Conservation (phyloP, 345 rosid species). For the Boechera retrofracta region DNA sequence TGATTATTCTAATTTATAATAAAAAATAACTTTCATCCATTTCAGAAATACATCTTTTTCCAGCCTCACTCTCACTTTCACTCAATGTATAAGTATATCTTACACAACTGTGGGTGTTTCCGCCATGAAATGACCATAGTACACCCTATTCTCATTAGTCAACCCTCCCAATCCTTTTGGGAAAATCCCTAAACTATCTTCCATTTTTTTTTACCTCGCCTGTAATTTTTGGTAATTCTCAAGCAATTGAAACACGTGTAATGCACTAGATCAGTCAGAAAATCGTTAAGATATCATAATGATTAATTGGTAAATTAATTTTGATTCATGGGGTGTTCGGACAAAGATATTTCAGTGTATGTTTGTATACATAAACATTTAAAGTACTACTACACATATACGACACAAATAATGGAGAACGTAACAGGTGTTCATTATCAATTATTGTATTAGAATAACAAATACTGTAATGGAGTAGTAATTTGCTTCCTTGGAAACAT, state of each 20-base stretch:
- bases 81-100: too few species aligned
- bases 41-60: not conserved
- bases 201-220: too few species aligned
- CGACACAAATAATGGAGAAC: conserved; percentile 16
- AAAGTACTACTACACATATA: not conserved
- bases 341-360: not conserved
- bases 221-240: not conserved
- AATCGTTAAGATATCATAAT: not conserved
- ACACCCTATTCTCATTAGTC: not conserved
- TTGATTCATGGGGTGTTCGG: not conserved
- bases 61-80: too few species aligned
- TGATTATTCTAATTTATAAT: not conserved
- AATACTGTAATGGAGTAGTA: not conserved
- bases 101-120: too few species aligned
- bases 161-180: not conserved
- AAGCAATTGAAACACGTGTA: not conserved
- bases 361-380: not conserved
- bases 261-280: not conserved
- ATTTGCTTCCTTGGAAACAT: conserved; percentile 12
- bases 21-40: not conserved
- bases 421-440: conserved; percentile 7
- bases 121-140: too few species aligned
- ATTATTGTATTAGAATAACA: not conserved
- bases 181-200: not conserved
- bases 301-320: not conserved